Conservation (phyloP, 768 basidiomycete genomes). For the Tylopilus plumbeoviolaceoides region DNA sequence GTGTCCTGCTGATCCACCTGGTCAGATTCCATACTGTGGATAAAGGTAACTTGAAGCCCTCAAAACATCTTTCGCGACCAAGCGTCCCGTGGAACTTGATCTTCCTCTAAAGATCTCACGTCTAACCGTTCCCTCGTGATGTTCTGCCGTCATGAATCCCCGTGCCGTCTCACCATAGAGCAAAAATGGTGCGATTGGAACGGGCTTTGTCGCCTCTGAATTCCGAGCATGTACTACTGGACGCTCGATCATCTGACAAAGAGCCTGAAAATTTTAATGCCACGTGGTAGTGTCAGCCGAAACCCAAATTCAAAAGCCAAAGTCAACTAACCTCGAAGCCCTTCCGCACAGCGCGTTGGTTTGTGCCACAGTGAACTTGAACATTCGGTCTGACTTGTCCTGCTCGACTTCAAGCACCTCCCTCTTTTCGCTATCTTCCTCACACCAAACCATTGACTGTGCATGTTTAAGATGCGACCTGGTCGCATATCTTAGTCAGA, state of each 20-base stretch:
- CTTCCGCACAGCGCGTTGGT: constrained; percentile 41
- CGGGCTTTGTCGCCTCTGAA: constrained; percentile 2
- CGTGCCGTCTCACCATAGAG: constrained; percentile 39
- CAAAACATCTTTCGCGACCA: no score
- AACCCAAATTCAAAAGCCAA: not conserved
- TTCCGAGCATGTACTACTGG: constrained; percentile 7
- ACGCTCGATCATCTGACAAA: constrained; percentile 11
- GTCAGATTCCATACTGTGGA: no score
- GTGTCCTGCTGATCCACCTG: no score
- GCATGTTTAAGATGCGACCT: constrained; percentile 48
- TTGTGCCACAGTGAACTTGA: constrained; percentile 51
- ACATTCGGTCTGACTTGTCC: constrained; percentile 44
- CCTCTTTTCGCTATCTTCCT: constrained; percentile 25
- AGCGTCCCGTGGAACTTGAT: not conserved
- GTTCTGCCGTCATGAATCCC: constrained; percentile 36
- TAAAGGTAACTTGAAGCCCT: no score
- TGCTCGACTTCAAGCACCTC: constrained; percentile 31
- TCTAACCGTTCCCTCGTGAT: constrained; percentile 11
- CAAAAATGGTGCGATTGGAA: constrained; percentile 23
- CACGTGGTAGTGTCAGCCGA: not conserved
- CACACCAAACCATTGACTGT: constrained; percentile 41
- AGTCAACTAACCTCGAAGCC: constrained; percentile 42
- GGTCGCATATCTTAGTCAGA: constrained; percentile 56
- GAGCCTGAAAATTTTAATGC: constrained; percentile 1
- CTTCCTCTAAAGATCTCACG: not conserved